Conservation (phyloP, 208 protist species). For the Leishmania amazonensis region DNA sequence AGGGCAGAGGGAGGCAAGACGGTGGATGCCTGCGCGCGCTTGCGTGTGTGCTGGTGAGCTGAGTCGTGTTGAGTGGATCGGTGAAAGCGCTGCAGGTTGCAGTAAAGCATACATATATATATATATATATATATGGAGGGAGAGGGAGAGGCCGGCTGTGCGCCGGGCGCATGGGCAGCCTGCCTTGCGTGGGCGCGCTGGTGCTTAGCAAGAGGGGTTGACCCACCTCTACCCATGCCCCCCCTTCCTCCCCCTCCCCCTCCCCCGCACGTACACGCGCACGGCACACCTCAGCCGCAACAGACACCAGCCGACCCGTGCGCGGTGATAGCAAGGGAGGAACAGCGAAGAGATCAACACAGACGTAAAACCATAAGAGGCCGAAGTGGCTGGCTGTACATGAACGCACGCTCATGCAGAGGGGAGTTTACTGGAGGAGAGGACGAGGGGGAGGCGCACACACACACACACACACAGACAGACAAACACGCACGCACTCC, state of each 20-base stretch:
- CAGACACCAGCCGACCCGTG: background rate
- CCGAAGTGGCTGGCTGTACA: background rate
- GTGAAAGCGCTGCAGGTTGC: background rate
- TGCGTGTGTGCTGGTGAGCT: background rate
- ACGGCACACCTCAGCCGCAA: background rate
- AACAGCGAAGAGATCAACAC: background rate
- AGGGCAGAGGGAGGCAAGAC: background rate
- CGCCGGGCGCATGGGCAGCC: background rate
- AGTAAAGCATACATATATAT: background rate
- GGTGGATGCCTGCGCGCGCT: background rate
- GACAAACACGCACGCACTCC: background rate
- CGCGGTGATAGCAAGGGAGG: too few relatives aligned
- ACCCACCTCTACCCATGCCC: background rate
- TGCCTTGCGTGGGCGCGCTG: background rate
- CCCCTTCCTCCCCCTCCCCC: too few relatives aligned
- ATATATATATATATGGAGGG: background rate
- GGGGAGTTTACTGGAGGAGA: background rate
- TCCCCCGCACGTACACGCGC: background rate
- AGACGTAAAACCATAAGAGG: background rate
- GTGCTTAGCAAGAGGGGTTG: background rate
- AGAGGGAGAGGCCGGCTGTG: background rate
- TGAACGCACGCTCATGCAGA: background rate
- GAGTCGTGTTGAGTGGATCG: background rate
- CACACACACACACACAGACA: background rate
- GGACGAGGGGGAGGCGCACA: background rate